Evolutionary conservation across 352 stramenopile species (phyloP).

Genomic region (Peronospora belbahrii): DNA sequence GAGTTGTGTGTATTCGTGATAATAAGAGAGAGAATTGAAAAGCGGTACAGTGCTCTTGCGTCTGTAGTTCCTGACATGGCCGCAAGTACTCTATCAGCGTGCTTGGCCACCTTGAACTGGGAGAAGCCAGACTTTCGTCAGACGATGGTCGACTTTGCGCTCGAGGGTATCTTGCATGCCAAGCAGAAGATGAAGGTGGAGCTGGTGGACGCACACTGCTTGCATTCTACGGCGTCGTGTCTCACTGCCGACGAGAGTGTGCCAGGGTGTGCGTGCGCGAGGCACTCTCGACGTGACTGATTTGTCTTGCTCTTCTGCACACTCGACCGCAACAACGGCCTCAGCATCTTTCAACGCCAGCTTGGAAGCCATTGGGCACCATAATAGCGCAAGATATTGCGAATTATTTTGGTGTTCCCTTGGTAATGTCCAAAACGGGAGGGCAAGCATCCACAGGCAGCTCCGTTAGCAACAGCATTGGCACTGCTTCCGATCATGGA

Average conservation of each 20-base stretch:
- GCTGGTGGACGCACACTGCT: conserved; percentile 44
- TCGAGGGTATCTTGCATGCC: conserved; percentile 62
- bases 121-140: conserved; percentile 57
- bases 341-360: conserved; percentile 5
- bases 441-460: background rate
- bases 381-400: conserved; percentile 19
- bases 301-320: conserved; percentile 3
- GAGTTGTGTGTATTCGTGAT: too few relatives aligned
- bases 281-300: conserved; percentile 16
- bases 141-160: conserved; percentile 51
- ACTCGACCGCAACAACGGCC: background rate
- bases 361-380: conserved; percentile 13
- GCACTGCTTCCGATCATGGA: conserved; percentile 8
- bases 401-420: conserved; percentile 8
- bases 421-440: conserved; percentile 15
- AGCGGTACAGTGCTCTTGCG: too few relatives aligned
- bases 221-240: conserved; percentile 9
- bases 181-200: conserved; percentile 58
- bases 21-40: too few relatives aligned
- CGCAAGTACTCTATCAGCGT: conserved; percentile 24
- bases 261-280: conserved; percentile 1
- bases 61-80: conserved; percentile 35
- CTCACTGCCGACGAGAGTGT: conserved; percentile 4
- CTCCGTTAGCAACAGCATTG: conserved; percentile 1
- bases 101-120: conserved; percentile 47